These are phyloP conservation scores for Bolboschoenus planiculmis DNA, from an alignment of 176 grass and related monocot genomes.

Conservation along the genomic window DNA sequence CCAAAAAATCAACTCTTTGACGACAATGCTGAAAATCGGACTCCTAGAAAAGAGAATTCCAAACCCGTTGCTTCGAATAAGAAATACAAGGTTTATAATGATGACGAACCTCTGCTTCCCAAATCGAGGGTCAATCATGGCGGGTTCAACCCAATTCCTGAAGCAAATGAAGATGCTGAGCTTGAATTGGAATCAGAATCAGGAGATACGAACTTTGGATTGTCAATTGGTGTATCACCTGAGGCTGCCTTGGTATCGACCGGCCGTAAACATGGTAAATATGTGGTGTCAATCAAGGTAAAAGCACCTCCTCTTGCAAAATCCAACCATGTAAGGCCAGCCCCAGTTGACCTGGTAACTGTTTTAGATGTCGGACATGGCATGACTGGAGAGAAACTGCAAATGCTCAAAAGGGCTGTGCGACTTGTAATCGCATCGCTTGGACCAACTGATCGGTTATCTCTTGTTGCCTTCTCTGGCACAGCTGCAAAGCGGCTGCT, in stretches of 20 bases:
- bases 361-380: conserved; percentile 85
- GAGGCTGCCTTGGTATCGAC: conserved; percentile 60
- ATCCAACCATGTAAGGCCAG: conserved; percentile 15
- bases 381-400: conserved; percentile 84
- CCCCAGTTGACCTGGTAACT: conserved; percentile 76
- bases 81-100: conserved; percentile 71
- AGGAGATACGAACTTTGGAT: conserved; percentile 22
- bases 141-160: conserved; percentile 87
- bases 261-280: conserved; percentile 56
- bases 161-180: conserved; percentile 43
- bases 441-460: conserved; percentile 64
- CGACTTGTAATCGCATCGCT: conserved; percentile 63
- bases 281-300: conserved; percentile 73
- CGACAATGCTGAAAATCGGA: conserved; percentile 22
- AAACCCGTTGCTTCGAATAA: conserved; percentile 7
- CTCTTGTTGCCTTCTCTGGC: conserved; percentile 79
- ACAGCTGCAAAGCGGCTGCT: conserved; percentile 68
- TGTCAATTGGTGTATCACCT: conserved; percentile 35
- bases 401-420: conserved; percentile 83
- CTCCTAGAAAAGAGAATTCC: conserved; percentile 13
- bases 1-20: background rate
- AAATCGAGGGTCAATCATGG: conserved; percentile 26
- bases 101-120: conserved; percentile 63
- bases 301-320: conserved; percentile 53
- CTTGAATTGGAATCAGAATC: conserved; percentile 6